Conservation (phyloP, 345 rosid species). For the Durio zibethinus region DNA sequence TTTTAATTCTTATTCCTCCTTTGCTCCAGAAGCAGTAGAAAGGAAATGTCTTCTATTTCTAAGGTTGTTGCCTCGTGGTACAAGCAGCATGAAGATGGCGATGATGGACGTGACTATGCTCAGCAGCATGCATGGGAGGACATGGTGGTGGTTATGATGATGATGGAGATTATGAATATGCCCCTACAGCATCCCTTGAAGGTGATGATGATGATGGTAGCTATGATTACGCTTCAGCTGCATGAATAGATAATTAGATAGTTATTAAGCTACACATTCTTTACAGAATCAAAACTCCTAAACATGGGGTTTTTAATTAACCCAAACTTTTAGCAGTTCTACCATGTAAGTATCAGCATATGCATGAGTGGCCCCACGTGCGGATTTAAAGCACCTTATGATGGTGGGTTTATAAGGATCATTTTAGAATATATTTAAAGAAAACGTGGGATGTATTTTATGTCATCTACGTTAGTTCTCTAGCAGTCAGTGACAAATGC, state of each 20-base stretch:
- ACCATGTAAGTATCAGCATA: neutral
- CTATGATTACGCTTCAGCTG: conserved; percentile 19
- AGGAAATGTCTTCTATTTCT: conserved; percentile 14
- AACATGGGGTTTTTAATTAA: neutral
- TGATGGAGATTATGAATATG: conserved; percentile 7
- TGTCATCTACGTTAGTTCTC: neutral
- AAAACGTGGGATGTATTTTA: neutral
- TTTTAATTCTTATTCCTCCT: neutral
- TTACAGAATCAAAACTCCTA: neutral
- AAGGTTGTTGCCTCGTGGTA: conserved; percentile 10
- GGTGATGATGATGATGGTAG: conserved; percentile 18
- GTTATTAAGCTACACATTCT: neutral
- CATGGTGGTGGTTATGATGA: conserved; percentile 12
- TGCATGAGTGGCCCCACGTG: neutral
- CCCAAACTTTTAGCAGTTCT: neutral
- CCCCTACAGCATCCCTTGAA: conserved; percentile 12
- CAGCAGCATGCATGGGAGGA: conserved; percentile 10
- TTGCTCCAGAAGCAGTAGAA: neutral
- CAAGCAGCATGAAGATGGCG: conserved; percentile 10
- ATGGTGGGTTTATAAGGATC: neutral
- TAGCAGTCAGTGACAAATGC: neutral
- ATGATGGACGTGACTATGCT: conserved; percentile 5
- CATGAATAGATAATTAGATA: neutral
- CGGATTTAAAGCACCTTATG: neutral
- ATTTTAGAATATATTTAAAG: neutral